Percentiles rank a stretch among this genome's conserved stretches.
Evolutionary conservation across 805 yeast genomes (phyloP).

Genomic region (Metschnikowia borealis): DNA sequence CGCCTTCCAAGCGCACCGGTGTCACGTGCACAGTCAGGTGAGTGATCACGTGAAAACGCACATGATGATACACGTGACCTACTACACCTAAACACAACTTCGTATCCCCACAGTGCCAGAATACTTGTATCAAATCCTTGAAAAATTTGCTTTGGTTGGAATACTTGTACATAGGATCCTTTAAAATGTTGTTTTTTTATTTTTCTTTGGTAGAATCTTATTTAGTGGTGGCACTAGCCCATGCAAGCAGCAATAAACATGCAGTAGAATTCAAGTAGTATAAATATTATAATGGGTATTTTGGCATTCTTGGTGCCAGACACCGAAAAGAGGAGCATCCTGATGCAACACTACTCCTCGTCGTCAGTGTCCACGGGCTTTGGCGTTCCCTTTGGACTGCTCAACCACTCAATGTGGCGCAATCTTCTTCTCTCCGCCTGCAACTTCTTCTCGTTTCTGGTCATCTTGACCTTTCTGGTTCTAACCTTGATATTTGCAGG

Average conservation of each 20-base stretch:
- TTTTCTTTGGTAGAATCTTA: too few species aligned
- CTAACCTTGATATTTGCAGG: constrained; percentile 95
- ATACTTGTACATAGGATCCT: too few species aligned
- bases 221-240: too few species aligned
- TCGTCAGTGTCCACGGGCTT: constrained; percentile 91
- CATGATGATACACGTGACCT: neutral
- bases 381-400: constrained; percentile 97
- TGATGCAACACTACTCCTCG: constrained; percentile 46
- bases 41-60: neutral
- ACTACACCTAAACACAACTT: too few species aligned
- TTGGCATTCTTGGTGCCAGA: too few species aligned
- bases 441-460: constrained; percentile 90
- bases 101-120: too few species aligned
- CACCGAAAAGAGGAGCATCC: too few species aligned
- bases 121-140: too few species aligned
- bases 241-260: neutral
- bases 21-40: constrained; percentile 6
- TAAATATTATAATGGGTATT: too few species aligned
- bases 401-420: constrained; percentile 91
- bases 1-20: constrained; percentile 6
- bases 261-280: too few species aligned
- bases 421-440: constrained; percentile 92
- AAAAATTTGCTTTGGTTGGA: too few species aligned
- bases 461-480: constrained; percentile 91
- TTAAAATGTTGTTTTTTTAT: too few species aligned